Base-by-base conservation (phyloP, 345 rosid genomes). In the Physaria fendleri region DNA sequence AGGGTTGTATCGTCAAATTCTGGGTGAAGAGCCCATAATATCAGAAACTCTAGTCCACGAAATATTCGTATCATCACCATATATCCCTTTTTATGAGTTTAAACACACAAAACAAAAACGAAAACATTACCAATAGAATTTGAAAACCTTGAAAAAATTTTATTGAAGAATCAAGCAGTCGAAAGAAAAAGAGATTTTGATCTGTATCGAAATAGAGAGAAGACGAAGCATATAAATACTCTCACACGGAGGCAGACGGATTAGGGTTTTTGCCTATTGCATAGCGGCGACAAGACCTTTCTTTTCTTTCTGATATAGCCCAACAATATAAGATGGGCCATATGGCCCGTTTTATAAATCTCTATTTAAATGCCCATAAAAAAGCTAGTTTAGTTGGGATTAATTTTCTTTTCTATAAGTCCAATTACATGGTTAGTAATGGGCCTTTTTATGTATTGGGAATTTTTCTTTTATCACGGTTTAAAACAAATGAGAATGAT, bases 11-110 rank as follows among this genome's bases (percentile, higher is more conserved):
- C 95, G 65, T 92, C 98, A 88, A 80, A 72, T 79, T 65, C 74
- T 40, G 76, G 75, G 82, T 50, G 62, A 62, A 29, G 65, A 74
- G 27, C 28, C 79, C 83, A 32, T 9, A 32, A 1, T 4, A 29
- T 74, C 76, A 92, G 97, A 88, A 92, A 93, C 99, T 89, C 95
- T 89, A 89, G 97, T 89, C 97, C 97, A 93, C 73, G 71, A n/a
- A 56, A 23, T 14, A 6, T 15, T 74, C 72, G 74, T 68, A 54
- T 87, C 99, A 73, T 89, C 99, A 83, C 64, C 12, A 78, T 84
- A 76, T 41, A 21, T 20, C 29, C 72, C 55, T 67, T 30, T n/a
- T n/a, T n/a, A n/a, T n/a, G n/a, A n/a, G n/a, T n/a, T n/a, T n/a
- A n/a, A n/a, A n/a, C n/a, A n/a, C n/a, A n/a, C n/a, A n/a, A n/a